These are phyloP conservation scores for Lyophyllum atratum DNA, from an alignment of 768 basidiomycete species.

Conservation along the genomic window DNA sequence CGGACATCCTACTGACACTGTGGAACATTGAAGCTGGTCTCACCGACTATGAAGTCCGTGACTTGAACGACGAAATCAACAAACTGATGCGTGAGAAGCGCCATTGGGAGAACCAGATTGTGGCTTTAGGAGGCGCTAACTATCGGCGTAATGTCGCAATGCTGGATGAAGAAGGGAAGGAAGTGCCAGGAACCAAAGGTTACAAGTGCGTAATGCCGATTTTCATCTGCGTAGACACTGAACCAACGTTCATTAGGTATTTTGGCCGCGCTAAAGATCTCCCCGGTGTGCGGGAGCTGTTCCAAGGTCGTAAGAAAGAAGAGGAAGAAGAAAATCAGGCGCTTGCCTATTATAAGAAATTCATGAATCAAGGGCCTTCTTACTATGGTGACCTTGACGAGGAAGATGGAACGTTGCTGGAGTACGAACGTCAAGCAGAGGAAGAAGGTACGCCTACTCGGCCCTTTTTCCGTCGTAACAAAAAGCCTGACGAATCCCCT, in stretches of 20 bases:
- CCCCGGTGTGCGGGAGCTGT: conserved; percentile 95
- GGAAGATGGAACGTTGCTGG: conserved; percentile 61
- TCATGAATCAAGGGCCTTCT: conserved; percentile 79
- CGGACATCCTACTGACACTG: conserved; percentile 25
- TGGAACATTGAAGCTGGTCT: conserved; percentile 64
- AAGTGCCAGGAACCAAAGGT: conserved; percentile 95
- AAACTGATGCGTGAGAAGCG: conserved; percentile 91
- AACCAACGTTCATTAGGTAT: conserved; percentile 55
- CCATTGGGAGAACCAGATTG: conserved; percentile 98
- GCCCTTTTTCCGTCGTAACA: neutral
- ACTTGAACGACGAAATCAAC: conserved; percentile 98
- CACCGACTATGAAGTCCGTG: conserved; percentile 94
- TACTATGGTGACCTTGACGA: conserved; percentile 96
- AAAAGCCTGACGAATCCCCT: neutral
- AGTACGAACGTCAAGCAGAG: conserved; percentile 72
- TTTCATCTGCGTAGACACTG: neutral
- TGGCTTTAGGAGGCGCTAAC: conserved; percentile 94
- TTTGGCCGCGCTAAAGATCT: conserved; percentile 97
- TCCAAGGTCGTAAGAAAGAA: conserved; percentile 81
- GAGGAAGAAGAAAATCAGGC: conserved; percentile 87
- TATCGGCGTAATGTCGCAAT: conserved; percentile 93
- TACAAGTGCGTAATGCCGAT: conserved; percentile 72
- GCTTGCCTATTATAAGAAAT: conserved; percentile 80
- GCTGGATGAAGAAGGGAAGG: conserved; percentile 93
- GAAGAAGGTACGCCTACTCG: conserved; percentile 57